phyloP scores from a whole-genome alignment of 23 red algal species.

The Pyropia haitanensis region DNA sequence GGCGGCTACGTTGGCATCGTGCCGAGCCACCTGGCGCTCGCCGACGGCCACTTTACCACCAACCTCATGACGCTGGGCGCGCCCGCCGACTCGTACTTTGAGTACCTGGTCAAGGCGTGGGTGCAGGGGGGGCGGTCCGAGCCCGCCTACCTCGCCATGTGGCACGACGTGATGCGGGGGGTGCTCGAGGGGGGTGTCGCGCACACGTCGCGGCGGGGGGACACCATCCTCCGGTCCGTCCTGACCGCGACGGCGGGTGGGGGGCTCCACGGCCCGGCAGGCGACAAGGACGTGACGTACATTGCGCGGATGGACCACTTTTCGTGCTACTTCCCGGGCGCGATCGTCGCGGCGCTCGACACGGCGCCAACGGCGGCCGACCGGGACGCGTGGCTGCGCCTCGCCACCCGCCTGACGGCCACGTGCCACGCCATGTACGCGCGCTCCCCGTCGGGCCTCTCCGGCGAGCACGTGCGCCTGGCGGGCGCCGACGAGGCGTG shows the following conservation, averaged over 20 bases:
- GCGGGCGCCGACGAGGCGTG: slow-evolving; percentile 2
- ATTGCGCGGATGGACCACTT: slow-evolving; percentile 57
- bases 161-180: slow-evolving; percentile 13
- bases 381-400: slow-evolving; percentile 27
- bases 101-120: slow-evolving; percentile 70
- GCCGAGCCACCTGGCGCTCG: slow-evolving; percentile 20
- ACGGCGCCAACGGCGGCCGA: slow-evolving; percentile 17
- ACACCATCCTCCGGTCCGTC: slow-evolving; percentile 24
- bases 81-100: slow-evolving; percentile 54
- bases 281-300: slow-evolving; percentile 6
- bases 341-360: slow-evolving; percentile 33
- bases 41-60: slow-evolving; percentile 21
- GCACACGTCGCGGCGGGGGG: slow-evolving; percentile 5
- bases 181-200: slow-evolving; percentile 16
- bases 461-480: slow-evolving; percentile 46
- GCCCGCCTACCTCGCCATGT: slow-evolving; percentile 7
- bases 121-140: slow-evolving; percentile 46
- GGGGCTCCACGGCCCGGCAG: neutral
- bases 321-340: slow-evolving; percentile 54
- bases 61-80: slow-evolving; percentile 59
- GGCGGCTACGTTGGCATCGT: slow-evolving; percentile 15
- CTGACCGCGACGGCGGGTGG: neutral
- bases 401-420: slow-evolving; percentile 36
- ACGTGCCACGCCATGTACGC: slow-evolving; percentile 73
- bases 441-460: slow-evolving; percentile 38